Percentiles rank a stretch among this genome's conserved stretches.
phyloP scores from a whole-genome alignment of 2,329 filamentous ascomycete genomes.

The Apiospora koreana region DNA sequence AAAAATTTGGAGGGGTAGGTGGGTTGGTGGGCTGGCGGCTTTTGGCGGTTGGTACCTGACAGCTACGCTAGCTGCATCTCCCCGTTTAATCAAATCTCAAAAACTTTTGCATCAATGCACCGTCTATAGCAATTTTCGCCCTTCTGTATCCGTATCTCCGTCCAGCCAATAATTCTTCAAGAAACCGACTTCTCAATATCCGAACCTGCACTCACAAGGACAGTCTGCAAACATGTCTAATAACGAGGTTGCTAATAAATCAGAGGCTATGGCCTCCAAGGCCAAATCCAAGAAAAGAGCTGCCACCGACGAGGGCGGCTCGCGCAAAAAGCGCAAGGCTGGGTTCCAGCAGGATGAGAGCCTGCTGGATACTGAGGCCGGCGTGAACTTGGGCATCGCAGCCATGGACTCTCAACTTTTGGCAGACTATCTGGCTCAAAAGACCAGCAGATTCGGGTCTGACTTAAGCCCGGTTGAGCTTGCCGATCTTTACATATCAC shows the following conservation, averaged over 20 bases:
- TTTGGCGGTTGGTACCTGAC: conserved; percentile 26
- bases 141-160: not conserved
- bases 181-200: not conserved
- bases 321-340: conserved; percentile 56
- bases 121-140: not conserved
- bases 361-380: conserved; percentile 66
- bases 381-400: conserved; percentile 77
- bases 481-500: conserved; percentile 77
- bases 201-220: not conserved
- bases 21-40: conserved; percentile 29
- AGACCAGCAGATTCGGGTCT: conserved; percentile 74
- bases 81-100: not conserved
- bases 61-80: conserved; percentile 1
- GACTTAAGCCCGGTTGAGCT: conserved; percentile 84
- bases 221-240: conserved; percentile 22
- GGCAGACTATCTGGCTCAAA: conserved; percentile 82
- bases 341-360: conserved; percentile 56
- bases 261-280: conserved; percentile 25
- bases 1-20: conserved; percentile 17
- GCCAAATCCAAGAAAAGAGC: conserved; percentile 55
- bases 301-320: conserved; percentile 46
- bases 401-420: conserved; percentile 82
- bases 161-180: conserved; percentile 1
- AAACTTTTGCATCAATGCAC: conserved; percentile 1
- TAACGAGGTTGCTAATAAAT: conserved; percentile 20